Evolutionary conservation across 108 stramenopile species (phyloP).

Genomic region (Fistulifera pelliculosa): DNA sequence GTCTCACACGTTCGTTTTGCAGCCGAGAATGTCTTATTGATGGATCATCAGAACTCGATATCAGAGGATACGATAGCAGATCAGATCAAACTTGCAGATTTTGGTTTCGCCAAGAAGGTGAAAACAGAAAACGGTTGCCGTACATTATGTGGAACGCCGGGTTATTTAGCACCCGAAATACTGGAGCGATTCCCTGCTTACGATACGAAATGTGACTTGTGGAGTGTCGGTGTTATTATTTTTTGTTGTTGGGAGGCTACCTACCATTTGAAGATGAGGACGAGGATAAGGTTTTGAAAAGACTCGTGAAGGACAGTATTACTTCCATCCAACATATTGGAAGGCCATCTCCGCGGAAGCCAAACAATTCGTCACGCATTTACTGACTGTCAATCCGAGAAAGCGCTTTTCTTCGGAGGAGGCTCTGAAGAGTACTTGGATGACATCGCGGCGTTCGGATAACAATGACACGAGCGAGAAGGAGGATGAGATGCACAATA

Average conservation of each 20-base stretch:
- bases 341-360: conserved; percentile 57
- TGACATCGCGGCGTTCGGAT: conserved; percentile 6
- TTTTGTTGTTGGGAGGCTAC: conserved; percentile 91
- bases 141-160: conserved; percentile 95
- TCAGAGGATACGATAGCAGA: conserved; percentile 37
- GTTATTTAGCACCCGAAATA: conserved; percentile 97
- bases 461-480: neutral
- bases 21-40: conserved; percentile 56
- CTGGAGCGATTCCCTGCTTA: conserved; percentile 79
- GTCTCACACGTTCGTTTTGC: too few species aligned
- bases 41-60: conserved; percentile 55
- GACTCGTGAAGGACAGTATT: conserved; percentile 38
- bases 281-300: conserved; percentile 49
- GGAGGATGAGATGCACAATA: conserved; percentile 17
- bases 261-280: conserved; percentile 66
- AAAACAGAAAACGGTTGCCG: conserved; percentile 55
- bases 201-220: conserved; percentile 91
- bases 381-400: conserved; percentile 39
- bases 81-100: conserved; percentile 92
- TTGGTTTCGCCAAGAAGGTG: conserved; percentile 89
- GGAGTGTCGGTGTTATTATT: conserved; percentile 94
- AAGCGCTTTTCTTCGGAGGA: conserved; percentile 29
- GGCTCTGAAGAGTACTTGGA: conserved; percentile 44
- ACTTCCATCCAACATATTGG: conserved; percentile 59
- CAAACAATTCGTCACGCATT: conserved; percentile 44